Base-by-base conservation (phyloP, 2,329 filamentous ascomycete genomes). In the Phialemonium atrogriseum region DNA sequence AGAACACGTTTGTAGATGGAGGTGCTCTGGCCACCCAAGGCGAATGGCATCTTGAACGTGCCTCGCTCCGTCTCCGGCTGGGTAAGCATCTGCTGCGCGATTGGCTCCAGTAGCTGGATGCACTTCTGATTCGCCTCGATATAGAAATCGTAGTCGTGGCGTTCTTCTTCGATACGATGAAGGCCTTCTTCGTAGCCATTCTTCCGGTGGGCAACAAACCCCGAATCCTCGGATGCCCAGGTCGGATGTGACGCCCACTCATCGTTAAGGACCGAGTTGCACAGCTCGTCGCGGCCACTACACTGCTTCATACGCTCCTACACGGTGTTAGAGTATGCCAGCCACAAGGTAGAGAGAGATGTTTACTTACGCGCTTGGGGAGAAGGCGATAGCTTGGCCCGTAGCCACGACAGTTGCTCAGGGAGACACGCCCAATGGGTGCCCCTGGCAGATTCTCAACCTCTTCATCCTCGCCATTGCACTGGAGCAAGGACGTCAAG, bases 241-340 rank as follows among this genome's bases (percentile, higher is more conserved):
- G 91, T 98, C 4, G 91, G 91, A 59, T 98, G 91, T 16, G 89
- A 96, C 2, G 91, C 91, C 91, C 91, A 98, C 45, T 95, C 85
- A 46, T 98, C 91, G 44, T 98, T 98, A 33, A 98, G 68, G 1
- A 98, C 89, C 15, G 82, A 80, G 44, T 85, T 81, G 60, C 91
- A 98, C 45, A 98, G 79, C 55, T 94, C 87, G 51, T 98, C 91
- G 27, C 91, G 83, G 9, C 91, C 91, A 50, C 85, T 91, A 62
- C 91, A 98, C 1, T 82, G 77, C 62, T 94, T 93, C 37, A 91
- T 77, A 9, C 87, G 81, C 55, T 96, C 91, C 64, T 74, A 21
- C 7, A 31, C 21, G n/a, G n/a, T n/a, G n/a, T n/a, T n/a, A n/a
- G n/a, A n/a, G n/a, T n/a, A n/a, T n/a, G n/a, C n/a, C n/a, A n/a